These are phyloP conservation scores for Euptelea pleiosperma DNA, from an alignment of 164 flowering plant genomes.

Conservation along the genomic window DNA sequence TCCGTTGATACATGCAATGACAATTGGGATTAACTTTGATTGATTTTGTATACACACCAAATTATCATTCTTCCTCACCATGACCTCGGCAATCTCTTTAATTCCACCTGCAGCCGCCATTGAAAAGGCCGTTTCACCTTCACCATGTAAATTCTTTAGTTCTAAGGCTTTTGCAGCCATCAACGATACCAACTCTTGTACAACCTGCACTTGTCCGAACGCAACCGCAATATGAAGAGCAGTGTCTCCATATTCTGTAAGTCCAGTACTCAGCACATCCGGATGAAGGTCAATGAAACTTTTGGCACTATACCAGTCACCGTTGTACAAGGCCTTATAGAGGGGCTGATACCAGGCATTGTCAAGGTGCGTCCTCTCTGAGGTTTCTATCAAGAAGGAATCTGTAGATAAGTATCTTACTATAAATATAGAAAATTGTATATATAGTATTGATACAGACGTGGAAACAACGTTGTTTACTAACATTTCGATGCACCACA, in stretches of 20 bases:
- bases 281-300: slow-evolving; percentile 13
- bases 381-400: no score
- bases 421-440: no score
- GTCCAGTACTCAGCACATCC: slow-evolving; percentile 15
- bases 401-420: no score
- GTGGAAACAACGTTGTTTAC: no score
- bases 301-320: slow-evolving; percentile 2
- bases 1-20: background rate
- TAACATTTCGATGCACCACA: no score
- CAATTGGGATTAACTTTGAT: background rate
- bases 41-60: background rate
- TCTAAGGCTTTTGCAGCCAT: background rate
- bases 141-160: background rate
- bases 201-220: slow-evolving; percentile 23
- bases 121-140: background rate
- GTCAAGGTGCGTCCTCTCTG: no score
- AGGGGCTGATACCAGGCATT: background rate
- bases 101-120: background rate
- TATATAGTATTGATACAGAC: no score
- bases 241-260: slow-evolving; percentile 21
- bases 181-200: slow-evolving; percentile 8
- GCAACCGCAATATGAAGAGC: slow-evolving; percentile 30
- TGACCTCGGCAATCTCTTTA: background rate
- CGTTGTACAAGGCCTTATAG: background rate
- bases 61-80: background rate